Percentiles rank a stretch among this genome's conserved stretches.
These are phyloP conservation scores for Claviceps humidiphila DNA, from an alignment of 2,329 filamentous ascomycete species.

Conservation along the genomic window DNA sequence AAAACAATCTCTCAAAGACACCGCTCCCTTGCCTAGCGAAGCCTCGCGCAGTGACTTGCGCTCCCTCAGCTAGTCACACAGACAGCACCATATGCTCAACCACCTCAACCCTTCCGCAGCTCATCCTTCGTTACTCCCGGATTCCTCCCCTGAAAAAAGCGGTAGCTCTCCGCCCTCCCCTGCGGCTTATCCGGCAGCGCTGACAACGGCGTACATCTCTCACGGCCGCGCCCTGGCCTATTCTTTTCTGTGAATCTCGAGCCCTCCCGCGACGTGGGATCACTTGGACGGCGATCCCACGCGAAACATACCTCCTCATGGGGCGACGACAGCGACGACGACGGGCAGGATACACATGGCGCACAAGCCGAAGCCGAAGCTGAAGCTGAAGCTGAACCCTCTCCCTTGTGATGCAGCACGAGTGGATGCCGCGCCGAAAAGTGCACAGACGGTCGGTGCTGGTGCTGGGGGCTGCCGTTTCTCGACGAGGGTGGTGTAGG, in stretches of 20 bases:
- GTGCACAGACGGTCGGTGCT: slow-evolving; percentile 16
- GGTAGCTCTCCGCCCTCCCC: slow-evolving; percentile 15
- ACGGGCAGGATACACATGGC: neutral
- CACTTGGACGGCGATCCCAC: neutral
- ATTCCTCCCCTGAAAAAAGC: slow-evolving; percentile 15
- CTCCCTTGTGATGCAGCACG: slow-evolving; percentile 12
- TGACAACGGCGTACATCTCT: neutral
- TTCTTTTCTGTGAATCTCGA: neutral
- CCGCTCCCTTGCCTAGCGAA: no score
- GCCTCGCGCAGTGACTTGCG: no score
- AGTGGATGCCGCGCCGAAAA: slow-evolving; percentile 18
- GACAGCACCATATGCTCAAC: no score
- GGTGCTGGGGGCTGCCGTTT: slow-evolving; percentile 6
- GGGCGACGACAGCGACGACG: neutral
- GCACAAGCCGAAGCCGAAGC: neutral
- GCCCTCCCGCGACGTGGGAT: neutral
- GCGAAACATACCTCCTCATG: neutral
- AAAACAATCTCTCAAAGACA: no score
- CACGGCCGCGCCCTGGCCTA: no score
- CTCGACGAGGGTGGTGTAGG: slow-evolving; percentile 3
- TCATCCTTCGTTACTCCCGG: slow-evolving; percentile 13
- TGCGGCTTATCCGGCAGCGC: neutral
- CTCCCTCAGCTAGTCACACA: no score
- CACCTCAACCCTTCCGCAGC: slow-evolving; percentile 5
- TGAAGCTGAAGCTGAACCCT: neutral